Evolutionary conservation across 768 basidiomycete genomes (phyloP), one percentile per base, ranked within the genome.

Genomic region (Gymnopilus dilepis): DNA sequence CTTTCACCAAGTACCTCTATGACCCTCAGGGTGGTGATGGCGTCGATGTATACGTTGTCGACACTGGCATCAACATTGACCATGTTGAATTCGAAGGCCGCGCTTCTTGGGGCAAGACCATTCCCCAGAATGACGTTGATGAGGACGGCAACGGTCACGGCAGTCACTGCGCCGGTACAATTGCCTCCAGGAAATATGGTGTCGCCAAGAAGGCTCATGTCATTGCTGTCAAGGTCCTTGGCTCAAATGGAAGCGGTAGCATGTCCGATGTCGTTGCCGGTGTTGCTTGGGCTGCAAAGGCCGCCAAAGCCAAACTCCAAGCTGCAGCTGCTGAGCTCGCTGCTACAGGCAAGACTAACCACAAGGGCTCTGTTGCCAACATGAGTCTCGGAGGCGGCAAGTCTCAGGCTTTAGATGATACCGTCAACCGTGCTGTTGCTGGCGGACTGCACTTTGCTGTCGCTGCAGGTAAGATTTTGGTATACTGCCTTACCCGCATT

Each of bases 341-440:
- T 55, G 81, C 83, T 30, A 94, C 92, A 19, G 91, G 93, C 56
- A 88, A 84, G 79, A 91, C 90, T 57, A 78, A 77, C 43, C 92
- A 97, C 84, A 96, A 95, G 80, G 97, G 97, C 22, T 95, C 94
- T 17, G 95, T 96, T 56, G 93, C 90, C 52, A 97, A 97, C 83
- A 97, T 99, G 97, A 92, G 90, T 73, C 89, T 99, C 55, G 97
- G 97, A 64, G 97, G 97, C 69, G 94, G 94, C 61, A 97, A 96
- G 80, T 94, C 92, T 5, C 83, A 79, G 21, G 85, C 92, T 33
- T 84, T 99, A 54, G 95, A 99, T 64, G 82, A 83, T 22, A 87
- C 90, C 54, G 94, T 99, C 63, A 88, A 99, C 79, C 80, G 78
- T 53, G 95, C 97, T 47, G 94, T 97, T 57, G 83, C 86, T 8